These are phyloP conservation scores for Omphalotus guepiniiformis DNA, from an alignment of 768 basidiomycete species.

Conservation along the genomic window DNA sequence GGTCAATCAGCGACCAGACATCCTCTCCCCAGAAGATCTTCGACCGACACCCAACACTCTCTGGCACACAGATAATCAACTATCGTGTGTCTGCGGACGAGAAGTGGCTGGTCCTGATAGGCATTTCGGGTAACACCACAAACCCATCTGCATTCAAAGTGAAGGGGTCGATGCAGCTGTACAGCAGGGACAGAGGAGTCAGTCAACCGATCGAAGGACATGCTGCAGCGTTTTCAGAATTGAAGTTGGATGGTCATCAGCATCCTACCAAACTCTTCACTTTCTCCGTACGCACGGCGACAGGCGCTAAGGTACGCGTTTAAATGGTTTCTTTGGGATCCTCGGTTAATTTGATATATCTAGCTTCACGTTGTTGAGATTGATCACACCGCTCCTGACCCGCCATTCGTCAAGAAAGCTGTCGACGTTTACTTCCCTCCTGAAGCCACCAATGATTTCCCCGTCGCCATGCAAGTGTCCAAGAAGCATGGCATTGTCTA, in stretches of 20 bases:
- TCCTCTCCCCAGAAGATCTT: constrained; percentile 90
- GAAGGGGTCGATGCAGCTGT: constrained; percentile 97
- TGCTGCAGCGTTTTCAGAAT: constrained; percentile 91
- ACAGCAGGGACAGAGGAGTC: constrained; percentile 87
- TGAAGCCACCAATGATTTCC: constrained; percentile 97
- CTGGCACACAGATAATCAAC: constrained; percentile 97
- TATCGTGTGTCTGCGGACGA: constrained; percentile 91
- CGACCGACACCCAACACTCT: constrained; percentile 92
- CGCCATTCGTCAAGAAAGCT: constrained; percentile 93
- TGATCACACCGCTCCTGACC: constrained; percentile 89
- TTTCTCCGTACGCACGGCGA: constrained; percentile 94
- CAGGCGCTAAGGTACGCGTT: constrained; percentile 84
- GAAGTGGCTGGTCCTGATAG: constrained; percentile 96
- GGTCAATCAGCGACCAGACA: constrained; percentile 72
- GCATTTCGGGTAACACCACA: constrained; percentile 87
- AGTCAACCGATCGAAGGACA: constrained; percentile 99
- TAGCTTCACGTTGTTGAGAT: constrained; percentile 98
- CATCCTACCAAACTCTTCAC: constrained; percentile 87
- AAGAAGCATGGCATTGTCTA: constrained; percentile 96
- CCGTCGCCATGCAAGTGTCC: constrained; percentile 99
- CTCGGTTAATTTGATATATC: constrained; percentile 1
- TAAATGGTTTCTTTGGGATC: not conserved
- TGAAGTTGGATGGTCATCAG: constrained; percentile 87
- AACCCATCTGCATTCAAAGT: constrained; percentile 98
- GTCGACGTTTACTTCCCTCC: constrained; percentile 99